phyloP scores from a whole-genome alignment of 148 eudicot genomes.

The Rhododendron molle region DNA sequence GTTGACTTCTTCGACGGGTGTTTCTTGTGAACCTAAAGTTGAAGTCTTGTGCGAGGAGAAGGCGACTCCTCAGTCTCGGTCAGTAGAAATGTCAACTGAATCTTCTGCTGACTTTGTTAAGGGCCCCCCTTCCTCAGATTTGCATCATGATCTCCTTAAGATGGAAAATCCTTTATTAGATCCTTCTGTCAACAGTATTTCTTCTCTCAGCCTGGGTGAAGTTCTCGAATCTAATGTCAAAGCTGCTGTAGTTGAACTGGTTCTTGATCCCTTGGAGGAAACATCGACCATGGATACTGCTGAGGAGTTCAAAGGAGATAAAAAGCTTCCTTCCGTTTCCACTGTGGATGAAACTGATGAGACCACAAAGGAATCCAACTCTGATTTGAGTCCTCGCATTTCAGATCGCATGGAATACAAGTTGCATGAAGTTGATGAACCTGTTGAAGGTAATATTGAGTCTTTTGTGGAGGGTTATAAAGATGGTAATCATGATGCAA shows the following conservation, averaged over 20 bases:
- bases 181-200: slow-evolving; percentile 9
- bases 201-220: not conserved
- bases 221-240: slow-evolving; percentile 5
- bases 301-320: slow-evolving; percentile 7
- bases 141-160: slow-evolving; percentile 2
- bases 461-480: not conserved
- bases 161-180: slow-evolving; percentile 20
- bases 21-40: slow-evolving; percentile 17
- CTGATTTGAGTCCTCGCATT: not conserved
- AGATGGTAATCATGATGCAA: not conserved
- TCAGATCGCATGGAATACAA: not conserved
- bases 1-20: slow-evolving; percentile 12
- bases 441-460: not conserved
- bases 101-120: slow-evolving; percentile 15
- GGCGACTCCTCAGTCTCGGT: slow-evolving; percentile 1
- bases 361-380: not conserved
- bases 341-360: not conserved
- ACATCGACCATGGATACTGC: not conserved
- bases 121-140: slow-evolving; percentile 14
- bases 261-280: not conserved
- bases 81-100: slow-evolving; percentile 13
- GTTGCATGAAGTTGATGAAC: not conserved
- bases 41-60: slow-evolving; percentile 13
- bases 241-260: slow-evolving; percentile 1
- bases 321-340: not conserved